phyloP scores from a whole-genome alignment of 2,329 filamentous ascomycete genomes.

The Alternaria longipes region DNA sequence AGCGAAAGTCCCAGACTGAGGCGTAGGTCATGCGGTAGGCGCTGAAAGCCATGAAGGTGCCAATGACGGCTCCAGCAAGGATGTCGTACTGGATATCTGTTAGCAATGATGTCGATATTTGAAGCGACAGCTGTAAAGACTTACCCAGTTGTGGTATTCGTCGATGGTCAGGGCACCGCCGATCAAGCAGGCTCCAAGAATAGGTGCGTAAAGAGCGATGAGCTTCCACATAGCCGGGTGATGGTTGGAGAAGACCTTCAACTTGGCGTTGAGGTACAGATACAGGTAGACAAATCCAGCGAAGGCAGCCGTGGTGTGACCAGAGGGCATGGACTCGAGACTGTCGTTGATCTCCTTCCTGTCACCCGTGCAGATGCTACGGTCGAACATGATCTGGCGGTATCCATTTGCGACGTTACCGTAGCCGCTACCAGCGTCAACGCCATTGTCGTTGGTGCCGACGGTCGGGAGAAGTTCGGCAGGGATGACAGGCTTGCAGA shows the following conservation, averaged over 20 bases:
- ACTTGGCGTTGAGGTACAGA: conserved; percentile 79
- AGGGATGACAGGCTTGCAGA: conserved; percentile 71
- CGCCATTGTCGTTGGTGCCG: conserved; percentile 27
- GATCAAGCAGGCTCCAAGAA: conserved; percentile 74
- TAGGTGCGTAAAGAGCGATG: conserved; percentile 68
- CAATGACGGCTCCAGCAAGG: conserved; percentile 72
- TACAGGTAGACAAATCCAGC: conserved; percentile 75
- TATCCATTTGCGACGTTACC: conserved; percentile 62
- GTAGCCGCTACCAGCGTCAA: conserved; percentile 59
- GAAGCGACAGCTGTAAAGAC: not conserved
- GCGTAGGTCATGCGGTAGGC: conserved; percentile 74
- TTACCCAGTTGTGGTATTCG: conserved; percentile 69
- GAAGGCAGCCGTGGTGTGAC: conserved; percentile 78
- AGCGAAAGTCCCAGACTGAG: conserved; percentile 73
- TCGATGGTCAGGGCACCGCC: conserved; percentile 75
- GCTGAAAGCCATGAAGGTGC: conserved; percentile 70
- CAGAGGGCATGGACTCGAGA: conserved; percentile 76
- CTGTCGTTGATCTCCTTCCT: conserved; percentile 71
- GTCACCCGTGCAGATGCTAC: conserved; percentile 75
- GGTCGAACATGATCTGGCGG: conserved; percentile 71
- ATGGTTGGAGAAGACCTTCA: conserved; percentile 78
- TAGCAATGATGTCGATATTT: not conserved
- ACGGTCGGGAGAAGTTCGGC: conserved; percentile 41
- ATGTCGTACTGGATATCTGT: conserved; percentile 69
- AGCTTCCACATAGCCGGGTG: conserved; percentile 80